Base-by-base conservation (phyloP, 441 rosid species). In the Syzygium malaccense region DNA sequence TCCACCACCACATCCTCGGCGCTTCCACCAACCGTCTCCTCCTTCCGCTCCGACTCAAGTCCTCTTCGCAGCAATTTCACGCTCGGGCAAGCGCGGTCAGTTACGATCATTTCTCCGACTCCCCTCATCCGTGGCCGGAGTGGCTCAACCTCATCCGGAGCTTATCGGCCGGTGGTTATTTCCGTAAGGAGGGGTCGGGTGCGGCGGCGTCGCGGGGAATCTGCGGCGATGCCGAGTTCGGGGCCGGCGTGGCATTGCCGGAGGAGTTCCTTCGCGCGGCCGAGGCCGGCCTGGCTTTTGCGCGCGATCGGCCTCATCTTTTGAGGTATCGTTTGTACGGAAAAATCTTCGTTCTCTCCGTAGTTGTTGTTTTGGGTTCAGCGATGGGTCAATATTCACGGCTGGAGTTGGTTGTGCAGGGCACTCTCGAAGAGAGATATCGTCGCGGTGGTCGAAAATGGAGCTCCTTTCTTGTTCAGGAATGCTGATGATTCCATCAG, bases 241-340 rank as follows among this genome's bases (percentile, higher is more conserved):
- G 91, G 37, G 87, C 86, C 0, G 91, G 79, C 55, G 80, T 83
- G 55, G 89, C 90, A 87, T 93, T 94, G 64, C 93, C 94, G 7
- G 94, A 95, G 56, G 96, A 93, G 55, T 90, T 97, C 85, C 48
- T 93, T 55, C 88, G 87, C n/a, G 93, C 93, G 79, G 92, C 93
- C 53, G 55, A 85, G 56, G 99, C 96, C 51, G 96, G 97, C 95
- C 88, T 96, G 89, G 92, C 96, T 10, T 91, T 96, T 78, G 97
- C 99, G 17, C 93, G 92, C 56, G 95, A 94, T 80, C 91, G 93
- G 87, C 94, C 97, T 28, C 91, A 91, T 17, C 86, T 95, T 54
- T 89, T 96, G 57, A 92, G 93, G 98, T 97, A 75, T 56, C 86
- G 93, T 88, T 78, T 80, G 88, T 25, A 15, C 26, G 75, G 75